phyloP scores from a whole-genome alignment of 257 asterid genomes.

The Capsicum chinense region DNA sequence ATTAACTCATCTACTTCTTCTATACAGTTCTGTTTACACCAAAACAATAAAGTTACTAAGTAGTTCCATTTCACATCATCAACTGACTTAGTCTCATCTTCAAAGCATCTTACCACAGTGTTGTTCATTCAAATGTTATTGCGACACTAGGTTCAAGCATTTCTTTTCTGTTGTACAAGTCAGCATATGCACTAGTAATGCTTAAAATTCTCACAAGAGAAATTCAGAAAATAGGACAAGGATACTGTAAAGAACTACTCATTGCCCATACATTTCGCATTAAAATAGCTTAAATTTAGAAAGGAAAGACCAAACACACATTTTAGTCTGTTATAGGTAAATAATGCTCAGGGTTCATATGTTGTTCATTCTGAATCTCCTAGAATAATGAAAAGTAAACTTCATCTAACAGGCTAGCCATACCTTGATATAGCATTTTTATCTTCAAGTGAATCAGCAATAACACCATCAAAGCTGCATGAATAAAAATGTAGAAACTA shows the following conservation, averaged over 20 bases:
- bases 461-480: conserved; percentile 86
- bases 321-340: not conserved
- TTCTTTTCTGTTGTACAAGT: conserved; percentile 6
- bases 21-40: no score
- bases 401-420: conserved; percentile 26
- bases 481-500: conserved; percentile 39
- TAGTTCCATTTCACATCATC: no score
- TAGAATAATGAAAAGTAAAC: not conserved
- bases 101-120: not conserved
- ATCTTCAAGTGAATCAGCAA: conserved; percentile 85
- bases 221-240: conserved; percentile 12
- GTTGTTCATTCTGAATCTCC: conserved; percentile 4
- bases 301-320: not conserved
- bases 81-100: no score
- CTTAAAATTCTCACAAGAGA: conserved; percentile 14
- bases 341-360: not conserved
- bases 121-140: conserved; percentile 15
- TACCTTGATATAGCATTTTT: conserved; percentile 83
- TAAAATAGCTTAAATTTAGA: not conserved
- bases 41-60: no score
- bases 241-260: conserved; percentile 1
- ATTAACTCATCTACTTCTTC: no score
- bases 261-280: conserved; percentile 13
- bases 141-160: not conserved
- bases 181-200: conserved; percentile 6